These are phyloP conservation scores for Pseudocercospora cruenta DNA, from an alignment of 2,329 filamentous ascomycete species.

Conservation along the genomic window DNA sequence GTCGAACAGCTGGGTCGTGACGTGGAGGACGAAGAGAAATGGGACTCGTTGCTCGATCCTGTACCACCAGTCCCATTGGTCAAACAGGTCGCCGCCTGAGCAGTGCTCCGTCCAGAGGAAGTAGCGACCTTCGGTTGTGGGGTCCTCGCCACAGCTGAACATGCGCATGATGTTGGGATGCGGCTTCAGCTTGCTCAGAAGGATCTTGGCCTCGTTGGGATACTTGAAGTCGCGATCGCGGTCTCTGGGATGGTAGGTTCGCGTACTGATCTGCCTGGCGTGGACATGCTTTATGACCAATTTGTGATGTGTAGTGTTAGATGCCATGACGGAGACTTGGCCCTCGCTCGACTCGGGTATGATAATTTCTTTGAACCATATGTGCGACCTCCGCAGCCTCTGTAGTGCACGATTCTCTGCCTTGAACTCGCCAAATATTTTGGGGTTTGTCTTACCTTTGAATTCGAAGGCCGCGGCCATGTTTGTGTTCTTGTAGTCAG, in stretches of 20 bases:
- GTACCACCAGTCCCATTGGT: constrained; percentile 2
- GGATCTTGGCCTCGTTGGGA: constrained; percentile 4
- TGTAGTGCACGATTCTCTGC: too few relatives aligned
- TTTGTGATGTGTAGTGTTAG: background rate
- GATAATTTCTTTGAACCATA: too few relatives aligned
- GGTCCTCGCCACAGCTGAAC: background rate
- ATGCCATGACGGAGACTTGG: background rate
- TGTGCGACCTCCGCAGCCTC: too few relatives aligned
- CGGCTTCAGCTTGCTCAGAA: background rate
- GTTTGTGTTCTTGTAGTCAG: too few relatives aligned
- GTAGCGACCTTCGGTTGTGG: background rate
- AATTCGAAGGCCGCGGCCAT: too few relatives aligned
- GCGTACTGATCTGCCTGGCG: background rate
- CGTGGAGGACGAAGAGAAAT: constrained; percentile 22
- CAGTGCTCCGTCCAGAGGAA: constrained; percentile 10
- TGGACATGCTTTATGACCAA: background rate
- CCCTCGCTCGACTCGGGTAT: background rate
- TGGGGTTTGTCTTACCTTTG: too few relatives aligned
- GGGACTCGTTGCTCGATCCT: constrained; percentile 1
- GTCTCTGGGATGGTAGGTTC: background rate
- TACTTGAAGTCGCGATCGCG: constrained; percentile 5
- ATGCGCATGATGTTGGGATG: constrained; percentile 4
- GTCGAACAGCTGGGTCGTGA: constrained; percentile 19
- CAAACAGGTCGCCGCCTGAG: constrained; percentile 21
- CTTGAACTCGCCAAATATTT: too few relatives aligned